Evolutionary conservation across 352 stramenopile genomes (phyloP), one percentile per base, ranked within the genome.

Genomic region (Pythium aristosporum): DNA sequence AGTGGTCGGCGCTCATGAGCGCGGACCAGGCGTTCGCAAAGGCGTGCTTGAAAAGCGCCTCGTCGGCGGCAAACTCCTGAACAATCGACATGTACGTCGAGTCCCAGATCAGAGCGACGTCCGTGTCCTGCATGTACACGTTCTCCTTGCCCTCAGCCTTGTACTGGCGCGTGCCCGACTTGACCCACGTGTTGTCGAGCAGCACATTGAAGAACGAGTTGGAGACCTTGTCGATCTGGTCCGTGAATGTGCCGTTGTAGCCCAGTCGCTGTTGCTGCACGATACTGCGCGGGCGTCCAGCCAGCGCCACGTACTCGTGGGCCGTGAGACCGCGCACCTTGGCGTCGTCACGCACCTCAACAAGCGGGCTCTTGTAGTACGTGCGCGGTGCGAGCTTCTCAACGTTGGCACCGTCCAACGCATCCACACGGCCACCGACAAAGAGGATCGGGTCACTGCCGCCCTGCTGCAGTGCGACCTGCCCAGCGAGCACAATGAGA

Each of bases 401-500:
- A 11, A 53, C 25, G 13, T 50, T 50, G 10, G 44, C 44, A 12
- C 44, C 21, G 20, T 50, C 44, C 44, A 50, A 10, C 8, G 78
- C 83, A 73, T 98, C 96, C 18, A 73, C 74, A 21, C 94, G 73
- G 55, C 91, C 91, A 48, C 91, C 92, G 9, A 65, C 65, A 68
- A 91, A 97, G n/a, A 66, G 63, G 72, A 98, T 90, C 13, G 74
- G 77, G 8, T 92, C 90, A 13, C 93, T 92, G 16, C 91, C 92
- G 42, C 88, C 82, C 57, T 96, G 71, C 71, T 97, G 89, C 9
- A 98, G 85, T 8, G 91, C 89, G n/a, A 89, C 74, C 16, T 80
- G 76, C 18, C 88, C 91, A 32, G 89, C 87, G 12, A 97, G 81
- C 2, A 89, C 96, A 62, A 91, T 98, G 16, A 98, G 69, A 76